Evolutionary conservation across 108 stramenopile genomes (phyloP).

Genomic region (Cyclotella atomus): DNA sequence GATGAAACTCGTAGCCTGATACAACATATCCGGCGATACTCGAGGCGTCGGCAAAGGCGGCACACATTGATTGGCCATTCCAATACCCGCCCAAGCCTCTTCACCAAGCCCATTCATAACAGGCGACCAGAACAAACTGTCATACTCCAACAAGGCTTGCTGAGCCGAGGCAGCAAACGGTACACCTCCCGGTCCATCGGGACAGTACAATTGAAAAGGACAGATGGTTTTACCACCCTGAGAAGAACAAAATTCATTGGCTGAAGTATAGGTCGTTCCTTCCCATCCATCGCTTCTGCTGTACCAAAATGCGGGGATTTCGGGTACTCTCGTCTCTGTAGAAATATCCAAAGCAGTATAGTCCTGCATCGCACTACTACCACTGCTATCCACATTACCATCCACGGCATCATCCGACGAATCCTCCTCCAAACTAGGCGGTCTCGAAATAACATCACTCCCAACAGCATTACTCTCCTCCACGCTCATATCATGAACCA

Average conservation of each 20-base stretch:
- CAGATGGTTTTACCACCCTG: conserved; percentile 1
- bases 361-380: not conserved
- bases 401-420: not conserved
- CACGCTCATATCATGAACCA: not conserved
- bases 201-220: conserved; percentile 15
- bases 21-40: not conserved
- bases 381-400: not conserved
- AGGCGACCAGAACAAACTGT: conserved; percentile 5
- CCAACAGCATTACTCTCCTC: not conserved
- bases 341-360: too few species aligned
- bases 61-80: not conserved
- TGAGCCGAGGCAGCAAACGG: not conserved
- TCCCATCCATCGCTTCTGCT: not conserved
- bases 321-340: not conserved
- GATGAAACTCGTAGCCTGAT: not conserved
- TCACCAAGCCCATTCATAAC: not conserved
- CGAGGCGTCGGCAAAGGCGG: not conserved
- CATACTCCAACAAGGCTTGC: not conserved
- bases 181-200: not conserved
- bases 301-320: not conserved
- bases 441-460: not conserved
- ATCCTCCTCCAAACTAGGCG: conserved; percentile 3
- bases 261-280: conserved; percentile 14
- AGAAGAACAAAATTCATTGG: conserved; percentile 8
- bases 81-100: conserved; percentile 5